phyloP scores from a whole-genome alignment of 257 asterid genomes.

The Striga asiatica region DNA sequence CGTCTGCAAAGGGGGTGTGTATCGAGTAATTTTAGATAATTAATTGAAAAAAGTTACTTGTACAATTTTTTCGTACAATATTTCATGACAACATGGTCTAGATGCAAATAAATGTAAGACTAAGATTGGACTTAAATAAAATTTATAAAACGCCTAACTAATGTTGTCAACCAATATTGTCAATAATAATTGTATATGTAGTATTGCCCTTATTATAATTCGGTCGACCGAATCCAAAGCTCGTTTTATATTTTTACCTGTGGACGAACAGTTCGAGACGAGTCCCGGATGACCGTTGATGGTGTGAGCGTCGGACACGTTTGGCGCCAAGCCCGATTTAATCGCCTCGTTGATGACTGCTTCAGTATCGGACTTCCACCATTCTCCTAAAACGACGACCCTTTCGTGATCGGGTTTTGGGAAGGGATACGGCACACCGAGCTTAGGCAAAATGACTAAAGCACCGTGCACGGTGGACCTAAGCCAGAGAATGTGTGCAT shows the following conservation, averaged over 20 bases:
- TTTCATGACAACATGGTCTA: no score
- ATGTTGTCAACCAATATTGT: no score
- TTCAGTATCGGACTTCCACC: constrained; percentile 78
- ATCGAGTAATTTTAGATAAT: neutral
- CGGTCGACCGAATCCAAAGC: no score
- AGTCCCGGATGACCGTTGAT: constrained; percentile 61
- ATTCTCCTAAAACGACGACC: constrained; percentile 71
- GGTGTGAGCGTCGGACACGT: constrained; percentile 67
- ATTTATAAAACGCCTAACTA: constrained; percentile 6
- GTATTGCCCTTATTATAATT: no score
- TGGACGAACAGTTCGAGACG: constrained; percentile 28
- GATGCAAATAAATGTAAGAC: no score
- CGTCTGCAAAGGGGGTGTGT: constrained; percentile 25
- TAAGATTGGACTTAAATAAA: no score
- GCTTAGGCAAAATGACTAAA: constrained; percentile 70
- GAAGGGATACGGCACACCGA: constrained; percentile 76
- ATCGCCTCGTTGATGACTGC: constrained; percentile 48
- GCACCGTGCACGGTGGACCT: constrained; percentile 86
- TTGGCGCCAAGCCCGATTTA: constrained; percentile 54
- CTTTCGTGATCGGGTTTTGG: constrained; percentile 77
- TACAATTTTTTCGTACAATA: no score
- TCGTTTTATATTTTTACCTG: no score
- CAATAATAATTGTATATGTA: no score
- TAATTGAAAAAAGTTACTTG: neutral
- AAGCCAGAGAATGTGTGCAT: constrained; percentile 81